A percentile compares a stretch with the other conserved stretches of the same genome.
These are phyloP conservation scores for Leccinellum rugosiceps DNA, from an alignment of 768 basidiomycete species.

Conservation along the genomic window DNA sequence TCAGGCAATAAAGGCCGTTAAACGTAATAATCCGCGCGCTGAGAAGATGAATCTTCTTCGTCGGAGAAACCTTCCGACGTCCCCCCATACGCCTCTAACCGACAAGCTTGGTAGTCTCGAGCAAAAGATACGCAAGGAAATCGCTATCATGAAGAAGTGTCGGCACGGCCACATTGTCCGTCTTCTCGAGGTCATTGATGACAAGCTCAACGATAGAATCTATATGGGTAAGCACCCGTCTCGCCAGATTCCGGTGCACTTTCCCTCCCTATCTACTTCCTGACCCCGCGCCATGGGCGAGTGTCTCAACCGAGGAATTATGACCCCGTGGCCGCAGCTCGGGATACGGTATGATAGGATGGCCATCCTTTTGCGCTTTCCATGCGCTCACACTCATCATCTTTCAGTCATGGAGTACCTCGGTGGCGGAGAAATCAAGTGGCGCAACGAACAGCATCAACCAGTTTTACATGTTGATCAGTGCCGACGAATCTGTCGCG, in stretches of 20 bases:
- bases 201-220: constrained; percentile 80
- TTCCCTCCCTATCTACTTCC: constrained; percentile 21
- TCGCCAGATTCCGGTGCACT: constrained; percentile 11
- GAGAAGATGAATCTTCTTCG: constrained; percentile 57
- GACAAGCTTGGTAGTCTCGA: constrained; percentile 72
- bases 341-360: constrained; percentile 32
- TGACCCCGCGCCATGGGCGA: constrained; percentile 26
- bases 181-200: constrained; percentile 93
- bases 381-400: constrained; percentile 19
- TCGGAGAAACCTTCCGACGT: constrained; percentile 42
- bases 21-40: constrained; percentile 67
- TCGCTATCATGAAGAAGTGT: constrained; percentile 98
- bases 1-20: constrained; percentile 79
- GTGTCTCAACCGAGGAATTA: constrained; percentile 30
- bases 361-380: constrained; percentile 4
- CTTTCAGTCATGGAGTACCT: constrained; percentile 93
- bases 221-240: constrained; percentile 78
- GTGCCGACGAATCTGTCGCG: constrained; percentile 83
- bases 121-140: constrained; percentile 85
- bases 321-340: constrained; percentile 32
- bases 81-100: constrained; percentile 52
- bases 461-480: constrained; percentile 85
- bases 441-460: constrained; percentile 60
- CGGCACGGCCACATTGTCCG: constrained; percentile 86
- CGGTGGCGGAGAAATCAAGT: constrained; percentile 91